Conservation (phyloP, 805 yeast species). For the Hermanozyma aechmeae region DNA sequence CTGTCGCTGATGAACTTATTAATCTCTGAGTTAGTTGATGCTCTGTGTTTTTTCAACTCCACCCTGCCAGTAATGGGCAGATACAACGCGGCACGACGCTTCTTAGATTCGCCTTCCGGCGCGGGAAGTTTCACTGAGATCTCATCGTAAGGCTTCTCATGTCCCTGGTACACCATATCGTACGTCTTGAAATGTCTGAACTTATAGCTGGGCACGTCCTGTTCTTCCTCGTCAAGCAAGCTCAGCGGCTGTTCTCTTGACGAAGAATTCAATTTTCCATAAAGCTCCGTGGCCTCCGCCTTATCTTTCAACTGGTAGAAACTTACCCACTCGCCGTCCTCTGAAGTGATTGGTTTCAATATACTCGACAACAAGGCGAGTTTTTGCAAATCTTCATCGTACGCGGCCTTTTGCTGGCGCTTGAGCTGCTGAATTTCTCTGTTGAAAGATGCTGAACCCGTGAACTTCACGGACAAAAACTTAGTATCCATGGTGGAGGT, state of each 20-base stretch:
- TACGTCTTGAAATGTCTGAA: conserved; percentile 69
- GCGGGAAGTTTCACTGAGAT: conserved; percentile 51
- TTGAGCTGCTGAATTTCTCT: conserved; percentile 25
- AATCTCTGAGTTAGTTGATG: conserved; percentile 46
- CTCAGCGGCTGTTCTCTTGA: conserved; percentile 34
- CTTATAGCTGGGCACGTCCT: conserved; percentile 32
- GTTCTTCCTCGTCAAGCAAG: conserved; percentile 37
- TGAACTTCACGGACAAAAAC: conserved; percentile 54
- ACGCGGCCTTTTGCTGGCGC: conserved; percentile 17
- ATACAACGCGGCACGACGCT: conserved; percentile 54
- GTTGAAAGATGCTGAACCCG: conserved; percentile 43
- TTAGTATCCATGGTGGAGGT: conserved; percentile 81
- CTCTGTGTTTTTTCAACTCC: conserved; percentile 78
- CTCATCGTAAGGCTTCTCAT: conserved; percentile 47
- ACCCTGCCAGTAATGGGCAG: conserved; percentile 71
- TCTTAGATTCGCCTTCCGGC: conserved; percentile 24
- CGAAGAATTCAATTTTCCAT: conserved; percentile 24
- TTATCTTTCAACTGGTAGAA: conserved; percentile 24
- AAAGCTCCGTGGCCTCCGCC: conserved; percentile 14
- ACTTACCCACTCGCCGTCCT: conserved; percentile 73
- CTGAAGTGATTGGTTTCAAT: conserved; percentile 64
- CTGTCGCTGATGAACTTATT: conserved; percentile 46
- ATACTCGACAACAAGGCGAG: conserved; percentile 47
- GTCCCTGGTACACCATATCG: conserved; percentile 53
- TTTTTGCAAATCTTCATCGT: conserved; percentile 21